These are phyloP conservation scores for Aspergillus spinulosporus DNA, from an alignment of 2,329 filamentous ascomycete species.

Conservation along the genomic window DNA sequence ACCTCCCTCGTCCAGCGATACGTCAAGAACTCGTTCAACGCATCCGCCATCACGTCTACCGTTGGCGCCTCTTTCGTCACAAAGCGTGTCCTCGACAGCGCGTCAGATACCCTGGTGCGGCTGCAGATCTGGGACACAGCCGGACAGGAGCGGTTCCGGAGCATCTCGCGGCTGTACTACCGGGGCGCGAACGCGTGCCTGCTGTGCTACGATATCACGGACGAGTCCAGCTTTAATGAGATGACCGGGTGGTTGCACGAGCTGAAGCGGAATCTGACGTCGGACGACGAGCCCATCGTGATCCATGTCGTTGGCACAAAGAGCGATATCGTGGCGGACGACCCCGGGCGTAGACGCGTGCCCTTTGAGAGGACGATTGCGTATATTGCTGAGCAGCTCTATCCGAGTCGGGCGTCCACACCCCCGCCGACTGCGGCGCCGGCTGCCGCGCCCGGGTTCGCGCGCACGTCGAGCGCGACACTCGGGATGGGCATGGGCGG, in stretches of 20 bases:
- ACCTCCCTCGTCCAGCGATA: slow-evolving; percentile 55
- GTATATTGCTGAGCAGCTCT: slow-evolving; percentile 89
- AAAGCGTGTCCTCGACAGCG: slow-evolving; percentile 76
- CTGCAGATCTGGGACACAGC: slow-evolving; percentile 97
- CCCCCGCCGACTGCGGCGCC: slow-evolving; percentile 62
- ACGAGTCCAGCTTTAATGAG: slow-evolving; percentile 79
- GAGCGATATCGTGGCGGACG: slow-evolving; percentile 82
- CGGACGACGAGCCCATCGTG: slow-evolving; percentile 67
- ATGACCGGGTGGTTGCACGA: slow-evolving; percentile 92
- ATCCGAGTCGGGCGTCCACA: slow-evolving; percentile 66
- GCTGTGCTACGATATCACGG: slow-evolving; percentile 91
- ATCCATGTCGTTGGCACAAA: slow-evolving; percentile 96
- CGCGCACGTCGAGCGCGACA: slow-evolving; percentile 22
- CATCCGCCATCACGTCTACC: slow-evolving; percentile 58
- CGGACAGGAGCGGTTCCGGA: slow-evolving; percentile 91
- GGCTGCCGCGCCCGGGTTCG: slow-evolving; percentile 30
- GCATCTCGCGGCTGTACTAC: slow-evolving; percentile 94
- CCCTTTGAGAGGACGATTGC: slow-evolving; percentile 94
- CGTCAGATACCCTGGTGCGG: slow-evolving; percentile 83
- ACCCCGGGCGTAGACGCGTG: slow-evolving; percentile 76
- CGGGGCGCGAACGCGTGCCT: slow-evolving; percentile 92
- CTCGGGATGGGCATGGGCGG: slow-evolving; percentile 28
- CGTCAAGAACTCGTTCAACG: slow-evolving; percentile 47
- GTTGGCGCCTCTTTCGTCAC: slow-evolving; percentile 78
- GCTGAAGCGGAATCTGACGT: slow-evolving; percentile 72